Evolutionary conservation across 148 eudicot genomes (phyloP), one percentile per base, ranked within the genome.

Genomic region (Tetragonia tetragonoides): DNA sequence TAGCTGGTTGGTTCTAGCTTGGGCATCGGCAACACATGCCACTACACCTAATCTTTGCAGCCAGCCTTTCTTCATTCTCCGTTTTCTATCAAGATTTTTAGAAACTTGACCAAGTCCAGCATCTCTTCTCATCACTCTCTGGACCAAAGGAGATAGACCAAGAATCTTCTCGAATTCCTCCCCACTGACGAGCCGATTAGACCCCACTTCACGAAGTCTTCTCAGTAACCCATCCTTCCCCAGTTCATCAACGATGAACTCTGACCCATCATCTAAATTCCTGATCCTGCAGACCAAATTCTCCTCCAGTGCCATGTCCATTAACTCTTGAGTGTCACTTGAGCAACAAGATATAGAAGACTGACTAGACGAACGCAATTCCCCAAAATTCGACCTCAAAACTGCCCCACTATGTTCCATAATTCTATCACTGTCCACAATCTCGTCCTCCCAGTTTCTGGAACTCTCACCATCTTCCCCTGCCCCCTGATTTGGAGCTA

Each of bases 41-140:
- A 84, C 75, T 14, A 71, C 66, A 79, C 85, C 81, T 63, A 92
- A 77, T 78, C 82, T 86, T 21, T 67, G 75, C 62, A 93, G 49
- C 96, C 91, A 95, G 16, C 88, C 85, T 71, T 75, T 89, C 80
- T 89, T 91, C 66, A 77, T 61, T 76, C 79, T 89, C 83, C 72
- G 88, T 75, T 80, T 92, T 24, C 75, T 66, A 38, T 69, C 75
- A 37, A 18, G 49, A 70, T 67, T 74, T 51, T 20, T 34, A 34
- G 78, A 70, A 40, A 74, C 20, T 40, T 70, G 76, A 37, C 70
- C 83, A 51, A 62, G 37, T 24, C 80, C 86, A 44, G 47, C 73
- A 57, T 90, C 89, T 80, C 86, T 84, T 69, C 76, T 75, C 87
- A 88, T 79, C 12, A 85, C 79, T 23, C 80, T 78, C 68, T 78